These are phyloP conservation scores for Paramecium pentaurelia DNA, from an alignment of 73 alveolate species.

Conservation along the genomic window DNA sequence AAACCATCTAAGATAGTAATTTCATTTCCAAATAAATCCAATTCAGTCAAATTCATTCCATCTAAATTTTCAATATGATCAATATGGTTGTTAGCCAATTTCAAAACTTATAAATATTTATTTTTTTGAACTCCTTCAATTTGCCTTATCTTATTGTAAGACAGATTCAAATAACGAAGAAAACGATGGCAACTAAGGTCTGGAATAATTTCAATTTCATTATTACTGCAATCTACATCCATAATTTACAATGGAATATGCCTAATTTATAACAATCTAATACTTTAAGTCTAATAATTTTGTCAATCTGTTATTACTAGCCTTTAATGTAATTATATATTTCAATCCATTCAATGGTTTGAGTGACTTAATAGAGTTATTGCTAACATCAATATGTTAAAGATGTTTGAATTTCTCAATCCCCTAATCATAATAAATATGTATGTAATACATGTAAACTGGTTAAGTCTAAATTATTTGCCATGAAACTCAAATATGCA, in stretches of 20 bases:
- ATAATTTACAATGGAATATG: slow-evolving; percentile 30
- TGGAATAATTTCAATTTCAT: slow-evolving; percentile 36
- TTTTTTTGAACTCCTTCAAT: slow-evolving; percentile 80
- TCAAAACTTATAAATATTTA: slow-evolving; percentile 72
- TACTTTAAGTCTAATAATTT: slow-evolving; percentile 86
- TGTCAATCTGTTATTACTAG: slow-evolving; percentile 80
- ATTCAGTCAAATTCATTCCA: slow-evolving; percentile 72
- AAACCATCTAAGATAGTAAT: slow-evolving; percentile 63
- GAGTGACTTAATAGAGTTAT: slow-evolving; percentile 80
- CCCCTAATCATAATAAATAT: slow-evolving; percentile 36
- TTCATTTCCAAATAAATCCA: slow-evolving; percentile 68
- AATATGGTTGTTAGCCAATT: slow-evolving; percentile 79
- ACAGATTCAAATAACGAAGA: slow-evolving; percentile 80
- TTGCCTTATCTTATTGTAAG: slow-evolving; percentile 76
- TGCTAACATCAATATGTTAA: slow-evolving; percentile 76
- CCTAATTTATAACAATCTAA: background rate
- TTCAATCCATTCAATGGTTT: slow-evolving; percentile 80
- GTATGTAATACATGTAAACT: slow-evolving; percentile 32
- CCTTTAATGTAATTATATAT: slow-evolving; percentile 84
- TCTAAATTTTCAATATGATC: slow-evolving; percentile 78
- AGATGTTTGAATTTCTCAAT: slow-evolving; percentile 62
- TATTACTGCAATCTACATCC: slow-evolving; percentile 58
- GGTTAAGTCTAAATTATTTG: slow-evolving; percentile 34
- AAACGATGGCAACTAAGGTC: slow-evolving; percentile 69
- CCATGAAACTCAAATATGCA: slow-evolving; percentile 56